Conservation (phyloP, 2,329 filamentous ascomycete species). For the Sarocladiaceae sp. region DNA sequence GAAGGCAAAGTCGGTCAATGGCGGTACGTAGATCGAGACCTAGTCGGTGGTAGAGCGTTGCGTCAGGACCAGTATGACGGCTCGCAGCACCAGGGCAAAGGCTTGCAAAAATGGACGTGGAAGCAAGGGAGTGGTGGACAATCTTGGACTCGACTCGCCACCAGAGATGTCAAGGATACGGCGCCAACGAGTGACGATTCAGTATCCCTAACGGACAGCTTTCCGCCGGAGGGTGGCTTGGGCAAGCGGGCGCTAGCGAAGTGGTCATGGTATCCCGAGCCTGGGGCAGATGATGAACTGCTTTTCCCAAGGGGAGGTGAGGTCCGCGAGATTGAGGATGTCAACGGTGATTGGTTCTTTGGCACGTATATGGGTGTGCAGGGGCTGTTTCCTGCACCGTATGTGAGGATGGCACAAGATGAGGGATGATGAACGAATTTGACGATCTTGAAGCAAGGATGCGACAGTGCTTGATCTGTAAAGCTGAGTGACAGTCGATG, state of each 20-base stretch:
- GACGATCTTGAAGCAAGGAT: background rate
- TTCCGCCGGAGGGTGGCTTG: constrained; percentile 70
- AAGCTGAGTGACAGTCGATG: too few species aligned
- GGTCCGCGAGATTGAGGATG: constrained; percentile 74
- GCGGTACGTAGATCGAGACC: constrained; percentile 61
- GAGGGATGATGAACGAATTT: constrained; percentile 10
- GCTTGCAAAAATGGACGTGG: constrained; percentile 49
- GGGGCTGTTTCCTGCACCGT: constrained; percentile 75
- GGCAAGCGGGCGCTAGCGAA: constrained; percentile 58
- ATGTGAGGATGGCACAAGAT: constrained; percentile 50
- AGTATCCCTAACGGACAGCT: constrained; percentile 28
- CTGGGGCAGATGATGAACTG: constrained; percentile 64
- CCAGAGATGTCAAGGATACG: constrained; percentile 42
- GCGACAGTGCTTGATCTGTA: too few species aligned
- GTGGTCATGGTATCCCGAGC: constrained; percentile 73
- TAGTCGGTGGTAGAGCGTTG: constrained; percentile 71
- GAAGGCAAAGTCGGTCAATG: constrained; percentile 61
- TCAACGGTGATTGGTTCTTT: constrained; percentile 87
- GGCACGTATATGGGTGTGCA: constrained; percentile 76
- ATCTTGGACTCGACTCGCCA: constrained; percentile 38
- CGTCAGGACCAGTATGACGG: constrained; percentile 48
- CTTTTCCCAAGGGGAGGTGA: constrained; percentile 79
- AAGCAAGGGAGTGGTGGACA: constrained; percentile 28
- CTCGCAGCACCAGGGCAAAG: constrained; percentile 23
- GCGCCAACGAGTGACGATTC: constrained; percentile 27